Evolutionary conservation across 2,329 filamentous ascomycete species (phyloP), one percentile per base, ranked within the genome.

Genomic region (Capronia epimyces): DNA sequence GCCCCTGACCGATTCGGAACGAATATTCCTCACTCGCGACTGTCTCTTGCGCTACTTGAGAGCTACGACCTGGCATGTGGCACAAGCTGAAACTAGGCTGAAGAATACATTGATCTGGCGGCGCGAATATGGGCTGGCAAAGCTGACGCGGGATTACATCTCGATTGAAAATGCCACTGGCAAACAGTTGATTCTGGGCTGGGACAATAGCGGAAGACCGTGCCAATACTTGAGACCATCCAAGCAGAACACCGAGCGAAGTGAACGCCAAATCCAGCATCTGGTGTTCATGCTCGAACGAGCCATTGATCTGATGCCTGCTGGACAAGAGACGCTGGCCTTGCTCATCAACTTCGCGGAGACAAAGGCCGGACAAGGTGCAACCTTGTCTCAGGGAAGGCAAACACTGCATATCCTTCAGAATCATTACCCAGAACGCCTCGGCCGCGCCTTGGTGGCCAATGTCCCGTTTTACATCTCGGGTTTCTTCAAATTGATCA

Each of bases 401-500:
- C 84, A 94, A 72, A 86, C 90, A n/a, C 73, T 98, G 62, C 78
- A 84, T 66, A 95, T 98, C 60, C 76, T 98, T 55, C 93, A 98
- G 72, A 90, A 86, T 59, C 90, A 98, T 71, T 97, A 97, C 66
- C 93, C 93, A 0, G 93, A 98, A 74, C 77, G 93, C 48, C 74
- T 98, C 25, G 93, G 93, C 41, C 82, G 86, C 62, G 90, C 91
- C 3, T 77, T 97, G 62, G 88, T 97, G 55, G 87, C 90, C 60
- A 94, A 97, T 60, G 87, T 95, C 43, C 91, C 91, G 0, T 96
- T 88, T 82, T 79, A 95, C 57, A 87, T 97, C 55, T 84, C 81
- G 69, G 87, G 87, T 44, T 98, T 98, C 78, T 95, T 97, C 78
- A 96, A 95, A 71, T 75, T 96, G 63, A 90, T 98, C 71, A 89